Evolutionary conservation across 306 rosid species (phyloP).

Genomic region (Citrullus amarus): DNA sequence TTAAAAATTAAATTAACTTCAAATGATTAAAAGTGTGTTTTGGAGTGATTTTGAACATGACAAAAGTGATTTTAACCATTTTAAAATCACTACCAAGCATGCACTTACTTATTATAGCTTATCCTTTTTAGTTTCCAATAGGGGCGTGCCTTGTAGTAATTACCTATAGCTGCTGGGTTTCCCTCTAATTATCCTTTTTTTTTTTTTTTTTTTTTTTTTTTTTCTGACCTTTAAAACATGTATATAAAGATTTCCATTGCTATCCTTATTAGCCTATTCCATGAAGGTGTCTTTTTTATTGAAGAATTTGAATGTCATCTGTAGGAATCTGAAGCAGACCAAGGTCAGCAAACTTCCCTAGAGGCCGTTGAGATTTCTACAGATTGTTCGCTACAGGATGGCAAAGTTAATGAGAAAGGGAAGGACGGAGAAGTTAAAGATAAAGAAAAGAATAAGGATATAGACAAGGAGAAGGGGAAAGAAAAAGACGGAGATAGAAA

Average conservation of each 20-base stretch:
- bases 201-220: no score
- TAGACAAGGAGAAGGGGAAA: slow-evolving; percentile 58
- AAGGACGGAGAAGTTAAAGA: slow-evolving; percentile 77
- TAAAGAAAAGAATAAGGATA: slow-evolving; percentile 64
- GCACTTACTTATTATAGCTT: no score
- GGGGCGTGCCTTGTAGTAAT: no score
- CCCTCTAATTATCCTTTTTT: no score
- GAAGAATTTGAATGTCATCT: neutral
- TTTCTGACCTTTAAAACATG: neutral
- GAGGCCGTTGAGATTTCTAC: slow-evolving; percentile 49
- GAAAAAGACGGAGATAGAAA: slow-evolving; percentile 60
- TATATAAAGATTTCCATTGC: neutral
- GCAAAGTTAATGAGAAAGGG: slow-evolving; percentile 45
- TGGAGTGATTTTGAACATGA: no score
- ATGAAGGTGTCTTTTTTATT: neutral
- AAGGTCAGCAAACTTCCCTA: slow-evolving; percentile 37
- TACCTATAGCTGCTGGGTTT: no score
- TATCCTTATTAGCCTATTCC: neutral
- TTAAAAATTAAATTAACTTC: no score
- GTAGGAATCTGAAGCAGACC: slow-evolving; percentile 70
- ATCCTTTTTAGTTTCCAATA: no score
- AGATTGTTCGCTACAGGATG: slow-evolving; percentile 47
- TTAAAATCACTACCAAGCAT: no score
- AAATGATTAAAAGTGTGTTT: no score
- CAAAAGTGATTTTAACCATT: no score